Evolutionary conservation across 106 monocot species (phyloP), one percentile per base, ranked within the genome.

Genomic region (Dendrobium nobile): DNA sequence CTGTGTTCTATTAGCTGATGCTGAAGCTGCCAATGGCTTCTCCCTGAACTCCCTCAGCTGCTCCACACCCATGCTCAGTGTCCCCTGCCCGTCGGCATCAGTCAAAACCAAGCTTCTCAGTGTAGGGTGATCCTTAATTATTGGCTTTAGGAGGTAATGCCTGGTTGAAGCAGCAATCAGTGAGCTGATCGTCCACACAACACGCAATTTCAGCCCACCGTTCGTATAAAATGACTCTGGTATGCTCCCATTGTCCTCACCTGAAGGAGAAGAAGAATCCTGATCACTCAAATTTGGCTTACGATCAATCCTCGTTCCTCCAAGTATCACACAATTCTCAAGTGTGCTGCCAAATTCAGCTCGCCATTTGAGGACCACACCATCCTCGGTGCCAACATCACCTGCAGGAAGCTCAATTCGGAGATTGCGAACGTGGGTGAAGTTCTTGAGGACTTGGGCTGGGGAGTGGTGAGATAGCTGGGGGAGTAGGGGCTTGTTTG

Each of bases 201-300:
- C 94, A 1, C 94, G 85, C 77, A 94, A 82, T 84, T 94, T 94
- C 72, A 94, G 77, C 42, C 94, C 94, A 8, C 94, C 94, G 48
- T 94, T 91, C 7, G 91, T 94, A 83, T 94, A 91, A 85, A 94
- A 94, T 3, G 94, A 91, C 47, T 94, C 94, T 5, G 94, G 94
- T 85, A 94, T 94, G 88, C 88, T 91, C 17, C 91, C 94, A 81
- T 88, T 90, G 78, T 91, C 90, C 42, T 61, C 61, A 22, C 9
- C 78, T 43, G 16, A 72, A 54, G 72, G 4, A 4, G 76, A 8
- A 9, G 26, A 48, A 3, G 67, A 37, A 27, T 84, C 84, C 67
- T 84, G 73, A 2, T 67, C 5, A 10, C 65, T 40, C 11, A 54
- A 80, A 42, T 74, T 43, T 0, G 84, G 87, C 20, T 51, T 51